phyloP scores from a whole-genome alignment of 1,139 yeast species.

The Pneumocystis murina region DNA sequence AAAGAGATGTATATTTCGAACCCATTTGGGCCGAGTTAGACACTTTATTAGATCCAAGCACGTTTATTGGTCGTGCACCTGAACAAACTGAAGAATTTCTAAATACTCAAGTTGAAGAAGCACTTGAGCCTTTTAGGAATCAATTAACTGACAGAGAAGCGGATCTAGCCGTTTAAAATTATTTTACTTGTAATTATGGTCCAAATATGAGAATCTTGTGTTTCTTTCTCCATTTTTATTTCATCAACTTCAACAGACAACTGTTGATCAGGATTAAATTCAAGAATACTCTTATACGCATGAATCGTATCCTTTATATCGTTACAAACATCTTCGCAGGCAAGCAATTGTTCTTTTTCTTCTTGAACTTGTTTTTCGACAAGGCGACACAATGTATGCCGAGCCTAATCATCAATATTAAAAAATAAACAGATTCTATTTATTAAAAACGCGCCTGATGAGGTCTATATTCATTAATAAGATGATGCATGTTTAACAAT shows the following conservation, averaged over 20 bases:
- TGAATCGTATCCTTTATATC: not conserved
- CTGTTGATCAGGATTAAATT: not conserved
- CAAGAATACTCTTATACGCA: not conserved
- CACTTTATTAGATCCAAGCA: conserved; percentile 66
- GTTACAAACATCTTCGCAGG: not conserved
- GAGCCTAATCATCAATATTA: not conserved
- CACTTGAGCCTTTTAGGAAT: conserved; percentile 54
- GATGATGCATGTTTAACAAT: conserved; percentile 70
- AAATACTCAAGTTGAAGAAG: conserved; percentile 66
- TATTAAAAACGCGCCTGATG: conserved; percentile 42
- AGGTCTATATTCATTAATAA: conserved; percentile 72
- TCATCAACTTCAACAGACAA: not conserved
- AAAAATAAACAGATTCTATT: not conserved
- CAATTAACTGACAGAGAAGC: conserved; percentile 51
- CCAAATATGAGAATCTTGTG: not conserved
- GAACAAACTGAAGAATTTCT: conserved; percentile 92
- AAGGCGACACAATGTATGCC: not conserved
- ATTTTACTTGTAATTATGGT: not conserved
- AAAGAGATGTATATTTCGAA: conserved; percentile 62
- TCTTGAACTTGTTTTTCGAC: not conserved
- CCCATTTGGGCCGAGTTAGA: conserved; percentile 84
- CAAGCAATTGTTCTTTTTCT: not conserved
- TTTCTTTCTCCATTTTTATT: not conserved
- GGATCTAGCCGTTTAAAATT: conserved; percentile 36
- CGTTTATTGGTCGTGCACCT: conserved; percentile 98